phyloP scores from a whole-genome alignment of 352 stramenopile genomes.

The Pythium sp. region DNA sequence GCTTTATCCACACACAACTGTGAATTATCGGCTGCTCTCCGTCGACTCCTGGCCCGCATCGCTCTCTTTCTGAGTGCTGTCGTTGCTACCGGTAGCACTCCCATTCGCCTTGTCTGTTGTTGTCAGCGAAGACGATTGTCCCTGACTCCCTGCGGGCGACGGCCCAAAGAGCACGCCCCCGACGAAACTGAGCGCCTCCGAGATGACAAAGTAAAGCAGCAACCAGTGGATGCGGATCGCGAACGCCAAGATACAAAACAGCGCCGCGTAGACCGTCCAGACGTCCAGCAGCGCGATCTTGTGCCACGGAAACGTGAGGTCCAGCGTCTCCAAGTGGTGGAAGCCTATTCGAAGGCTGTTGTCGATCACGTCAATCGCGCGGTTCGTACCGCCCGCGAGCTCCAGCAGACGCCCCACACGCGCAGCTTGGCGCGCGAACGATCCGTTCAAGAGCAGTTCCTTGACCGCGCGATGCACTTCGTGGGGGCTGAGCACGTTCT shows the following conservation, averaged over 20 bases:
- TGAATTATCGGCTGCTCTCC: background rate
- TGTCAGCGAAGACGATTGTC: slow-evolving; percentile 4
- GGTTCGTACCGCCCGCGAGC: slow-evolving; percentile 56
- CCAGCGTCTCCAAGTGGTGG: slow-evolving; percentile 63
- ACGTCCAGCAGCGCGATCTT: slow-evolving; percentile 78
- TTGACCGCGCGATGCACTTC: slow-evolving; percentile 53
- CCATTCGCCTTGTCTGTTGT: background rate
- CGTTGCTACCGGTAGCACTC: background rate
- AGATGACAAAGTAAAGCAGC: slow-evolving; percentile 58
- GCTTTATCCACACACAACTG: background rate
- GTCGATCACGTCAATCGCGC: slow-evolving; percentile 70
- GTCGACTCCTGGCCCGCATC: background rate
- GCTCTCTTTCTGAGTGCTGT: background rate
- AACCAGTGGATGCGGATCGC: slow-evolving; percentile 66
- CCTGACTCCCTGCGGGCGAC: background rate
- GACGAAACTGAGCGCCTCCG: slow-evolving; percentile 37
- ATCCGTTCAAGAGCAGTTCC: slow-evolving; percentile 45
- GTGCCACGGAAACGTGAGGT: slow-evolving; percentile 71
- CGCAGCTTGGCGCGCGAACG: slow-evolving; percentile 40
- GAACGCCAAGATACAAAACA: slow-evolving; percentile 68
- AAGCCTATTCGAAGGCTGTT: slow-evolving; percentile 53
- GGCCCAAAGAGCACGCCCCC: slow-evolving; percentile 44
- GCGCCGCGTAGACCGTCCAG: slow-evolving; percentile 67
- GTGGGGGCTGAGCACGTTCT: slow-evolving; percentile 55
- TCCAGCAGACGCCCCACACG: slow-evolving; percentile 55